Evolutionary conservation across 768 basidiomycete species (phyloP).

Genomic region (Boletus subcaerulescens): DNA sequence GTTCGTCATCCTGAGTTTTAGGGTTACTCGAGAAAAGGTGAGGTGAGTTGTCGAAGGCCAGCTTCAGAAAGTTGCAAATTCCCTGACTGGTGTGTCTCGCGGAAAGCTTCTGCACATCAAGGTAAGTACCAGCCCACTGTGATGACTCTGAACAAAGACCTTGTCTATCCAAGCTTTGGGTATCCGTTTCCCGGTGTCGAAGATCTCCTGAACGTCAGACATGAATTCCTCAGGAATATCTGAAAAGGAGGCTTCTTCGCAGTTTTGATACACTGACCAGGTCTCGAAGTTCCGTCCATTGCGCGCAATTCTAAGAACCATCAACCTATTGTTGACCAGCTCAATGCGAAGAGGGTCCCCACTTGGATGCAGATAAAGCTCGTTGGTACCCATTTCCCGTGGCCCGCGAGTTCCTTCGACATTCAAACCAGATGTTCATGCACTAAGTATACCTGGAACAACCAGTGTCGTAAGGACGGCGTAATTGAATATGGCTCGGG

Average conservation of each 20-base stretch:
- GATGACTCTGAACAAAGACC: constrained; percentile 23
- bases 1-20: constrained; percentile 16
- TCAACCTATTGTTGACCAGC: background rate
- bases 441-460: background rate
- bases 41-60: constrained; percentile 36
- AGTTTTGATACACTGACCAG: constrained; percentile 48
- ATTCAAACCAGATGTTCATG: background rate
- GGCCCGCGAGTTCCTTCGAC: constrained; percentile 19
- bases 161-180: constrained; percentile 43
- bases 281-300: constrained; percentile 48
- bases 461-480: constrained; percentile 14
- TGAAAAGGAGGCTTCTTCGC: constrained; percentile 46
- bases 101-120: constrained; percentile 1
- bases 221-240: constrained; percentile 43
- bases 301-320: constrained; percentile 42
- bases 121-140: background rate
- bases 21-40: constrained; percentile 37
- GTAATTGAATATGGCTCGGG: too few species aligned
- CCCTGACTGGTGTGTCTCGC: constrained; percentile 10
- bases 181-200: constrained; percentile 35
- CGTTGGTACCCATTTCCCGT: constrained; percentile 27
- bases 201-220: constrained; percentile 37
- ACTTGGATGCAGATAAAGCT: constrained; percentile 49
- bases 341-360: constrained; percentile 8
- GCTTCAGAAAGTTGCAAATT: constrained; percentile 24